Evolutionary conservation across 2,329 filamentous ascomycete species (phyloP).

Genomic region (Esteya vermicola): DNA sequence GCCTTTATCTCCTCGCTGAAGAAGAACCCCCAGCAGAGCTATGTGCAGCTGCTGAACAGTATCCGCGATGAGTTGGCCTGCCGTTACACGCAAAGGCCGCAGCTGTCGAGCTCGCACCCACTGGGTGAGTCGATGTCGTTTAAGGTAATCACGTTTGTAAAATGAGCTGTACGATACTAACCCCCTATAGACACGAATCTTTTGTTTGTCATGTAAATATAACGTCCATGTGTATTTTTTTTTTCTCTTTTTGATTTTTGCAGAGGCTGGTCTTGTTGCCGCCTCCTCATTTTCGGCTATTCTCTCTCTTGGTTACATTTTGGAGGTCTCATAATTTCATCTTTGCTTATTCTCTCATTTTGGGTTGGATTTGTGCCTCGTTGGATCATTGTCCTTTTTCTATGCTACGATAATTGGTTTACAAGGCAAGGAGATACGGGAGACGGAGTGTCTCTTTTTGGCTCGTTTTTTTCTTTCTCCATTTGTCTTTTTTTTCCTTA

Average conservation of each 20-base stretch:
- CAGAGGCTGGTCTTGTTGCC: too few species aligned
- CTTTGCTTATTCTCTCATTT: background rate
- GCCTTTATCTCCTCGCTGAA: constrained; percentile 87
- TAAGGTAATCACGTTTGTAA: too few species aligned
- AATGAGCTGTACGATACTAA: constrained; percentile 10
- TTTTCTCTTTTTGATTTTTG: too few species aligned
- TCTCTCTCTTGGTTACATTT: background rate
- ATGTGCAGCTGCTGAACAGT: constrained; percentile 90
- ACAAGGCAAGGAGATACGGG: background rate
- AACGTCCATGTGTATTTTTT: background rate
- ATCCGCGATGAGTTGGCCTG: constrained; percentile 82
- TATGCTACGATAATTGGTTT: too few species aligned
- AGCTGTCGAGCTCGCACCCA: constrained; percentile 93
- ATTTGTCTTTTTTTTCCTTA: background rate
- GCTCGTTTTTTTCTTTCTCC: background rate
- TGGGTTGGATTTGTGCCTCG: background rate
- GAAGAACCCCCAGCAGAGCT: constrained; percentile 97
- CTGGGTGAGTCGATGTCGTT: constrained; percentile 54
- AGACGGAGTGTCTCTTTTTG: background rate
- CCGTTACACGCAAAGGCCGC: constrained; percentile 89
- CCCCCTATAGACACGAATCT: constrained; percentile 41
- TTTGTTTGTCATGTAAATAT: constrained; percentile 44
- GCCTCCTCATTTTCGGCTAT: too few species aligned
- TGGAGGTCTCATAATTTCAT: background rate
- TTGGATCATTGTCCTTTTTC: background rate